Base-by-base conservation (phyloP, 2,329 filamentous ascomycete genomes). In the Calonectria pauciramosa region DNA sequence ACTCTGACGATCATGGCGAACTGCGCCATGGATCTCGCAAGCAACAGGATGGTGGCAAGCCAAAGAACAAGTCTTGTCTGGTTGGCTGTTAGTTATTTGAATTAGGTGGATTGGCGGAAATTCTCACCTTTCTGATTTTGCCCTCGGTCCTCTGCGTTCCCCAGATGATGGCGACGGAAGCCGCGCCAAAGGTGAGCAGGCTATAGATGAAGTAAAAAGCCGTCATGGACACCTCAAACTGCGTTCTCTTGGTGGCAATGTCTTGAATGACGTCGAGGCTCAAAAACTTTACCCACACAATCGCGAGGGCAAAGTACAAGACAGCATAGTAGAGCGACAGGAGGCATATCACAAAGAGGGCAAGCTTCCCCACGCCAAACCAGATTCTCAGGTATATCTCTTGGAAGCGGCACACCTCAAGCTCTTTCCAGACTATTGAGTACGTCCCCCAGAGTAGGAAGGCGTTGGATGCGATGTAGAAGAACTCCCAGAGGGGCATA, bases 371-470 rank as follows among this genome's bases (percentile, higher is more conserved):
- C 0, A 41, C 56, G 11, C 64, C 20, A 41, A 71, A 75, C 73
- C 73, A 73, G 3, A 47, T 32, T 11, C n/a, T 28, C n/a, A 47
- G 54, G 8, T 68, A 38, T 13, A 38, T 51, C 11, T 59, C 38
- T 11, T 52, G 23, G 23, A 68, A 72, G 10, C 63, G 64, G 26
- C 66, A 52, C 1, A 34, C 44, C 10, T 70, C 54, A 7, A 76
- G 32, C 20, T 68, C 66, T 0, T 59, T 51, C 75, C 75, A 76
- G 11, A 75, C 60, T 4, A 76, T 60, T 2, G 54, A 41, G 11
- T 68, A 75, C 14, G 73, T 76, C 3, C 75, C 75, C 73, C 73
- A 75, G 41, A 76, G 70, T 3, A 73, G 54, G 6, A 75, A 28
- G 23, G 64, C 65, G 6, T 68, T 73, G 11, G 75, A 76, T 23